Evolutionary conservation across 2,329 filamentous ascomycete genomes (phyloP).

Genomic region (Aspergillus puulaauensis): DNA sequence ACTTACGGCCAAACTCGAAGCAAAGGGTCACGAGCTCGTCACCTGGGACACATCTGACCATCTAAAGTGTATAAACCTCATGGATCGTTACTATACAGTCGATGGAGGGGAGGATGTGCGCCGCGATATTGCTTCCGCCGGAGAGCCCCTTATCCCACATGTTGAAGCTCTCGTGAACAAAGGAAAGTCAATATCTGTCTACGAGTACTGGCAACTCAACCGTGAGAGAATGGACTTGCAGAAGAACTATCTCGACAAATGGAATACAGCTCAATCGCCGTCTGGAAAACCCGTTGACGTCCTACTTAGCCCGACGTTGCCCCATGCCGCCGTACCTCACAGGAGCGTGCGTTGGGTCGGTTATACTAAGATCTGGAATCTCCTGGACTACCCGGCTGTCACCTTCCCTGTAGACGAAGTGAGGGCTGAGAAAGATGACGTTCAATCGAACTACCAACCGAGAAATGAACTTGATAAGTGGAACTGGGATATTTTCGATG

Average conservation of each 20-base stretch:
- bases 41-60: constrained; percentile 55
- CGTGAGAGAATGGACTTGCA: constrained; percentile 55
- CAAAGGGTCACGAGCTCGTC: constrained; percentile 56
- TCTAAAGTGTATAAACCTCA: constrained; percentile 53
- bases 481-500: constrained; percentile 52
- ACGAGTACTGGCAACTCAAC: constrained; percentile 68
- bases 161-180: constrained; percentile 58
- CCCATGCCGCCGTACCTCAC: constrained; percentile 55
- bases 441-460: constrained; percentile 41
- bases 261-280: constrained; percentile 49
- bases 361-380: constrained; percentile 63
- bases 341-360: constrained; percentile 50
- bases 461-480: constrained; percentile 53
- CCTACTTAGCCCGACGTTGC: constrained; percentile 59
- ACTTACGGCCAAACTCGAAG: constrained; percentile 36
- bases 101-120: constrained; percentile 65
- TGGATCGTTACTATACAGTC: constrained; percentile 62
- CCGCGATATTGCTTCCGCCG: constrained; percentile 52
- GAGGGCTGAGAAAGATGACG: constrained; percentile 40
- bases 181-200: constrained; percentile 57
- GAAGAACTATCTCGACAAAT: constrained; percentile 59
- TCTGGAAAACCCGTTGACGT: constrained; percentile 55
- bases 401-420: constrained; percentile 56
- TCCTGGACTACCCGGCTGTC: constrained; percentile 61
- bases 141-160: constrained; percentile 61